phyloP scores from a whole-genome alignment of 768 basidiomycete genomes.

The Crucibulum laeve region DNA sequence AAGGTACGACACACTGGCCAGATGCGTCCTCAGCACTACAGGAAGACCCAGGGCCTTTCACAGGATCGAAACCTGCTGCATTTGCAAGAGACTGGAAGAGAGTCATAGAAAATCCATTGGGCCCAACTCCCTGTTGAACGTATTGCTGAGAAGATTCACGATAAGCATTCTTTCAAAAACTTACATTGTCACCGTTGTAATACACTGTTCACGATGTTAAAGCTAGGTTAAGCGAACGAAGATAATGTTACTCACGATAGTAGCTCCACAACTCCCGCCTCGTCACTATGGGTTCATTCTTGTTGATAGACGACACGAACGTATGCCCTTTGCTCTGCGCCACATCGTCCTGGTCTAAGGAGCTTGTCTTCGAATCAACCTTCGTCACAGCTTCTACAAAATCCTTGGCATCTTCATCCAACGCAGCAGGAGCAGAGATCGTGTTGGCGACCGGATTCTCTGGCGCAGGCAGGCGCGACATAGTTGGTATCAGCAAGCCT shows the following conservation, averaged over 20 bases:
- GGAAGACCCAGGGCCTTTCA: conserved; percentile 64
- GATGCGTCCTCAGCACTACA: conserved; percentile 56
- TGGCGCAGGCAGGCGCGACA: conserved; percentile 22
- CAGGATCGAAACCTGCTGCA: conserved; percentile 71
- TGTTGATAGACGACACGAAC: conserved; percentile 34
- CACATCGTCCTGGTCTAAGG: neutral
- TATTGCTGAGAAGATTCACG: neutral
- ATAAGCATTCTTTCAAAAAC: conserved; percentile 6
- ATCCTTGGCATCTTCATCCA: conserved; percentile 9
- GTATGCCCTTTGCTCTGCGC: neutral
- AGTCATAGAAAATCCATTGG: conserved; percentile 65
- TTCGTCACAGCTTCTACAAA: conserved; percentile 4
- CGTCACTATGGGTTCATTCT: conserved; percentile 67
- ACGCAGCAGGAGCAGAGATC: conserved; percentile 4
- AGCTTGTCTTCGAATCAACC: conserved; percentile 3
- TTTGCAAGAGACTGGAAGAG: conserved; percentile 70
- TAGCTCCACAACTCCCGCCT: conserved; percentile 77
- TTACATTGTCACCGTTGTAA: conserved; percentile 78
- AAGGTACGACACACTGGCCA: conserved; percentile 75
- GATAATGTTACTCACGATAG: conserved; percentile 64
- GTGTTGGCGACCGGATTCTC: conserved; percentile 13
- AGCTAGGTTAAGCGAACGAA: too few relatives aligned
- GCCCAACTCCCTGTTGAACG: conserved; percentile 56
- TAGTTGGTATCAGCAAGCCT: conserved; percentile 3
- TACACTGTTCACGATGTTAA: conserved; percentile 57